phyloP scores from a whole-genome alignment of 371 early-diverging fungal species.

The Mortierella sp. region DNA sequence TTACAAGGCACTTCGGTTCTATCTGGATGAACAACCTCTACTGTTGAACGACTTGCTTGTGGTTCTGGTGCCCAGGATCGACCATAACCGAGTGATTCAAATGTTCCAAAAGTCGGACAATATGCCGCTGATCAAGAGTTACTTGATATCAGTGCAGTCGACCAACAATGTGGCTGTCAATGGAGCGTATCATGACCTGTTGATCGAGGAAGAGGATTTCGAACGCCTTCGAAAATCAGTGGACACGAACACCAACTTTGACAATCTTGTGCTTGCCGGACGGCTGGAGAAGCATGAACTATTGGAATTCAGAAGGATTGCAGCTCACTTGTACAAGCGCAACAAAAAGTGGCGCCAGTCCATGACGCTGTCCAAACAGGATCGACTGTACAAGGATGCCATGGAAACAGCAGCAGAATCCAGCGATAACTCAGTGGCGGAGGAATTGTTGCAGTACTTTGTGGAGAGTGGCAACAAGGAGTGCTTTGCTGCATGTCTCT shows the following conservation, averaged over 20 bases:
- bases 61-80: slow-evolving; percentile 89
- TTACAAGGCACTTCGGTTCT: slow-evolving; percentile 96
- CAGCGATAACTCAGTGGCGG: slow-evolving; percentile 85
- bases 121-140: slow-evolving; percentile 94
- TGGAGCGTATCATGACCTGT: slow-evolving; percentile 92
- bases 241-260: slow-evolving; percentile 93
- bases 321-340: slow-evolving; percentile 93
- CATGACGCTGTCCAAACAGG: slow-evolving; percentile 94
- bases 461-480: slow-evolving; percentile 89
- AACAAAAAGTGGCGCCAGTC: slow-evolving; percentile 97
- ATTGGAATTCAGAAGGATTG: slow-evolving; percentile 96
- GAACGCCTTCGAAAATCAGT: slow-evolving; percentile 90
- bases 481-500: slow-evolving; percentile 93
- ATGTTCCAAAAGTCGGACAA: slow-evolving; percentile 97
- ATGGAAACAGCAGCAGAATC: slow-evolving; percentile 97
- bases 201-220: slow-evolving; percentile 97
- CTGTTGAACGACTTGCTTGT: slow-evolving; percentile 91
- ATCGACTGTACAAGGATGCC: slow-evolving; percentile 95
- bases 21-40: slow-evolving; percentile 94
- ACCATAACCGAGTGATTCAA: slow-evolving; percentile 95
- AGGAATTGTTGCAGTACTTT: slow-evolving; percentile 94
- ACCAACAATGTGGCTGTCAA: slow-evolving; percentile 94
- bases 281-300: slow-evolving; percentile 94
- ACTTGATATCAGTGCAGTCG: slow-evolving; percentile 91
- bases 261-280: slow-evolving; percentile 89